Evolutionary conservation across 1,284 basidiomycete species (phyloP).

Genomic region (Leccinum griseonigrum): DNA sequence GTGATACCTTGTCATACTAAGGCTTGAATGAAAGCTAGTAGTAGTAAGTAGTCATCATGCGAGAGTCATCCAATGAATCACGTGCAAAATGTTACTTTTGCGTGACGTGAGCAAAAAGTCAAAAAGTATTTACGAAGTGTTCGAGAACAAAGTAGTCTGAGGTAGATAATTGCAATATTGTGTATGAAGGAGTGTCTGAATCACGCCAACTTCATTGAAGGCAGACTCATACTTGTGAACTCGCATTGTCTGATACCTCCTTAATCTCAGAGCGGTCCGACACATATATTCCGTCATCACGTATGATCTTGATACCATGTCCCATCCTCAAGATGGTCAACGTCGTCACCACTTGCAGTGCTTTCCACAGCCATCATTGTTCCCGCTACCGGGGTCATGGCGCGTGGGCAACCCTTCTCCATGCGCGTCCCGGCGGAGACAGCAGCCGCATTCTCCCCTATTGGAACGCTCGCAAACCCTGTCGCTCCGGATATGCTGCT

Average conservation of each 20-base stretch:
- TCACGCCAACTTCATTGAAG: no score
- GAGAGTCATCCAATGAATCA: no score
- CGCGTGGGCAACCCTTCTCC: neutral
- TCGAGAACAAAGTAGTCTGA: no score
- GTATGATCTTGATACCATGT: neutral
- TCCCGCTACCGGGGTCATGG: neutral
- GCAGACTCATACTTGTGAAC: no score
- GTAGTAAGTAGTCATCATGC: no score
- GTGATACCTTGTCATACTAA: no score
- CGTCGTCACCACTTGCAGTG: neutral
- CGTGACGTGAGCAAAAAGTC: no score
- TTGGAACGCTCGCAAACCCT: slow-evolving; percentile 6
- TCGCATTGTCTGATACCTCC: neutral
- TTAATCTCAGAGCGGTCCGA: neutral
- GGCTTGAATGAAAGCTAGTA: no score
- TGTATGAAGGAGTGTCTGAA: no score
- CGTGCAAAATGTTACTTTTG: no score
- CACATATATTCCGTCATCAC: neutral
- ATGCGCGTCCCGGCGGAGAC: neutral
- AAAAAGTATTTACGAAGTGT: no score
- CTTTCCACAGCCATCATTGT: neutral
- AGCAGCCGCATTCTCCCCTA: neutral
- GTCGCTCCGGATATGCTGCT: slow-evolving; percentile 9
- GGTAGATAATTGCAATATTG: no score
- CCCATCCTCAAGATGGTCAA: neutral